A percentile compares a stretch with the other conserved stretches of the same genome.
These are phyloP conservation scores for Cicer yamashitae DNA, from an alignment of 306 rosid genomes.

Conservation along the genomic window DNA sequence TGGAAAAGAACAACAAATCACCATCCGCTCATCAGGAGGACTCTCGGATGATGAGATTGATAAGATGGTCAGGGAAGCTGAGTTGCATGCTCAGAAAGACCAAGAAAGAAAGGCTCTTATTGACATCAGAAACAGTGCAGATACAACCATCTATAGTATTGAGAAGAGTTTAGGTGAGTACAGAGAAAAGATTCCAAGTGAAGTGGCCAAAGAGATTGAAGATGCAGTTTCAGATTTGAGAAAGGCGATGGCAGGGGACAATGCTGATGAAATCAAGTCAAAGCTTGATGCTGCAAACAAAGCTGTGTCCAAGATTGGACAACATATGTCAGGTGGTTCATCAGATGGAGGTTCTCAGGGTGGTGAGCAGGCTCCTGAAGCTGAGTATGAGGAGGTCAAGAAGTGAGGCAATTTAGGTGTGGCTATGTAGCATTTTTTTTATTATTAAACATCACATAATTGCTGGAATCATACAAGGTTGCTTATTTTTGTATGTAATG, in stretches of 20 bases:
- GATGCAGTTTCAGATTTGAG: constrained; percentile 82
- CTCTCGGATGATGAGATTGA: constrained; percentile 87
- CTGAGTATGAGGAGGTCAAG: constrained; percentile 93
- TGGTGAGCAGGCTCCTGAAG: constrained; percentile 87
- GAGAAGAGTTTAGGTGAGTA: constrained; percentile 91
- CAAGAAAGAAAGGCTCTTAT: constrained; percentile 88
- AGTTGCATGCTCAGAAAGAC: constrained; percentile 86
- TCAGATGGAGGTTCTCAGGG: constrained; percentile 75
- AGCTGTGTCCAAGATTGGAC: constrained; percentile 88
- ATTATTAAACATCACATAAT: constrained; percentile 26
- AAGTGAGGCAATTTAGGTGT: constrained; percentile 50
- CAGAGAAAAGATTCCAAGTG: constrained; percentile 81
- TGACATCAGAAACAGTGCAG: constrained; percentile 84
- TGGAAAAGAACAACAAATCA: constrained; percentile 86
- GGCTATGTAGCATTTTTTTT: not conserved
- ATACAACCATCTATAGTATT: constrained; percentile 77
- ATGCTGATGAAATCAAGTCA: constrained; percentile 70
- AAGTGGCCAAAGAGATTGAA: constrained; percentile 83
- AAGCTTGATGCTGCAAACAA: constrained; percentile 88
- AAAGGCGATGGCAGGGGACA: constrained; percentile 62
- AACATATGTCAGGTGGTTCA: constrained; percentile 84
- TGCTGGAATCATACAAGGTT: constrained; percentile 18
- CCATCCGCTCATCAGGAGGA: constrained; percentile 92
- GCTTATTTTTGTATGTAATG: constrained; percentile 48
- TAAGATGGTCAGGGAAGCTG: constrained; percentile 91